Percentiles rank a stretch among this genome's conserved stretches.
phyloP scores from a whole-genome alignment of 306 rosid genomes.

The Prunus mira region DNA sequence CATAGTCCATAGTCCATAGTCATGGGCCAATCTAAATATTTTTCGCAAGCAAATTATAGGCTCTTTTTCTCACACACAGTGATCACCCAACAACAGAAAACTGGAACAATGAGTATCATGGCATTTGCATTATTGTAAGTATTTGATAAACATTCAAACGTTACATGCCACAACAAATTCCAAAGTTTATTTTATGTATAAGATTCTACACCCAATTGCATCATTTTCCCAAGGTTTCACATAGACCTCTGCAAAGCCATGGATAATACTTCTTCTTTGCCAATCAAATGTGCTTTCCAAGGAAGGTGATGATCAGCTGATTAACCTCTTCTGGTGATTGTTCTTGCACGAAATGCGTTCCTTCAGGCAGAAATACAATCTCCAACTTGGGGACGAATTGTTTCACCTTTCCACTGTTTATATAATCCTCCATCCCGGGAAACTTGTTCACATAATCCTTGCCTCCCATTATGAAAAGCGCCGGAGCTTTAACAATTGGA shows the following conservation, averaged over 20 bases:
- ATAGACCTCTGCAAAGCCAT: not conserved
- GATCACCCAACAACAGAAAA: not conserved
- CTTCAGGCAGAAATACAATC: constrained; percentile 57
- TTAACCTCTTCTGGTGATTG: constrained; percentile 68
- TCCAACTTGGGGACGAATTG: constrained; percentile 55
- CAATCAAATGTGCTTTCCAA: constrained; percentile 49
- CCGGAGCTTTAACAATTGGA: constrained; percentile 50
- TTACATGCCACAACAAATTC: not conserved
- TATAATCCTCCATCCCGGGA: constrained; percentile 60
- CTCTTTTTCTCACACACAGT: no score
- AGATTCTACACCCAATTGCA: not conserved
- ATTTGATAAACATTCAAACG: not conserved
- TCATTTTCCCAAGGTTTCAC: not conserved
- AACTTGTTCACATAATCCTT: constrained; percentile 63
- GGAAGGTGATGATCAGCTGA: constrained; percentile 59
- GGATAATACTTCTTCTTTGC: no score
- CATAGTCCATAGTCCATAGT: no score
- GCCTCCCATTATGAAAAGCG: constrained; percentile 54
- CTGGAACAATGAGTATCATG: not conserved
- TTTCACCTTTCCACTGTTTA: constrained; percentile 52
- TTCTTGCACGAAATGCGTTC: constrained; percentile 88
- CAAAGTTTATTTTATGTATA: not conserved
- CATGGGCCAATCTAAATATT: no score
- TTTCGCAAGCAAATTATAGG: no score
- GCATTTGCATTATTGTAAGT: not conserved